Evolutionary conservation across 768 basidiomycete species (phyloP), one percentile per base, ranked within the genome.

Genomic region (Russula compacta): DNA sequence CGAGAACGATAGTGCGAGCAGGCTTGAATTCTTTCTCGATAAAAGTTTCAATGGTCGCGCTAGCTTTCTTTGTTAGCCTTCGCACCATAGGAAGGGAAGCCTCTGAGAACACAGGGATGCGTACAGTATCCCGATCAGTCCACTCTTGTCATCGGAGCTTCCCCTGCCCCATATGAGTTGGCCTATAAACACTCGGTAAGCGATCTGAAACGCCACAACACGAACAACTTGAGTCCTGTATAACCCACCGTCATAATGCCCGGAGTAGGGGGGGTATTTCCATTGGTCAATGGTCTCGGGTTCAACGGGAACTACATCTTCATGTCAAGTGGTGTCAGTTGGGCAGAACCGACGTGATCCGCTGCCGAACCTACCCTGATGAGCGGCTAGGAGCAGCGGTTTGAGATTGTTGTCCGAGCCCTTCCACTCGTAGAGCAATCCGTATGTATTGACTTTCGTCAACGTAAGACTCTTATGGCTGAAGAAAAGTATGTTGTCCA

Each of bases 401-500:
- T 85, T 29, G 50, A 81, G 70, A 11, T 70, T 67, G 12, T 73
- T 3, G 53, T 81, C 74, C 19, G 75, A 74, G 14, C 84, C 85
- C 48, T 78, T 71, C 83, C 83, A 86, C 24, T 78, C 76, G 67
- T 81, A 84, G 2, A 86, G 71, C 19, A 86, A 73, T 0, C 81
- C 84, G 51, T 80, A 84, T 0, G 79, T 84, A 65, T 84, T 84
- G 59, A 87, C 79, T 63, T 78, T 77, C 3, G 80, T 80, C 58
- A 86, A 71, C 43, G 74, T 64, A 6, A 86, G 74, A 19, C 72
- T 74, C 6, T 76, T 64, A 66, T 85, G 81, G n/a, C 82, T 83
- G 48, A 36, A 12, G 35, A 36, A 11, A 51, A n/a, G 50, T 19
- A 12, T 14, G 15, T 19, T 24, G 11, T 15, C 56, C 14, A 15